Evolutionary conservation across 176 grass and related monocot species (phyloP).

Genomic region (Phoenix dactylifera): DNA sequence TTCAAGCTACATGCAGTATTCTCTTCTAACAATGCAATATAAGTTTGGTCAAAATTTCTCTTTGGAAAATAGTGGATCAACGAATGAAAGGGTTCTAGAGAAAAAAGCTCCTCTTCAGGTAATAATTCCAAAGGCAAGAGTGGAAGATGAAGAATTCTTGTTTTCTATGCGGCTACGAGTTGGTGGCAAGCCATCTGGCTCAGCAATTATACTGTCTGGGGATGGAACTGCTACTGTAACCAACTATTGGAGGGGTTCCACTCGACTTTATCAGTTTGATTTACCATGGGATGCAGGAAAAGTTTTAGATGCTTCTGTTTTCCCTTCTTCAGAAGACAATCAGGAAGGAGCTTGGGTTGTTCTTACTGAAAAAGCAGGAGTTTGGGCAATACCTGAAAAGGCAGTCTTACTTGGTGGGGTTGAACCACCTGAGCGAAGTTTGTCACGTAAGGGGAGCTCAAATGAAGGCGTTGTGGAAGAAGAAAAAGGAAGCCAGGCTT

Average conservation of each 20-base stretch:
- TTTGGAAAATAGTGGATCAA: slow-evolving; percentile 35
- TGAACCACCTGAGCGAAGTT: slow-evolving; percentile 90
- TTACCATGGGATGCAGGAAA: slow-evolving; percentile 91
- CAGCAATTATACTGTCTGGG: slow-evolving; percentile 77
- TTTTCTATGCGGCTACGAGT: slow-evolving; percentile 79
- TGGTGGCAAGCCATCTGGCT: slow-evolving; percentile 93
- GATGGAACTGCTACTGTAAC: slow-evolving; percentile 94
- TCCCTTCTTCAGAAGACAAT: slow-evolving; percentile 57
- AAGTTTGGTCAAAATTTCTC: slow-evolving; percentile 42
- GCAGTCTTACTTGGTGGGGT: slow-evolving; percentile 96
- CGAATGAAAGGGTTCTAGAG: slow-evolving; percentile 76
- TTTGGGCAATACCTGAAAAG: slow-evolving; percentile 97
- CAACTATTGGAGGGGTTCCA: slow-evolving; percentile 83
- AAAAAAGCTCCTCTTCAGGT: slow-evolving; percentile 89
- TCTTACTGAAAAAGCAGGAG: slow-evolving; percentile 85
- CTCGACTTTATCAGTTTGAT: slow-evolving; percentile 93
- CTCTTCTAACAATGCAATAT: slow-evolving; percentile 87
- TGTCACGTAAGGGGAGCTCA: slow-evolving; percentile 90
- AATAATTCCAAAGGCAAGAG: slow-evolving; percentile 89
- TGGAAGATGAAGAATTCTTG: slow-evolving; percentile 69
- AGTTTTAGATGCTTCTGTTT: slow-evolving; percentile 84
- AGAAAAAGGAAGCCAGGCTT: slow-evolving; percentile 56
- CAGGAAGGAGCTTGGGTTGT: slow-evolving; percentile 97
- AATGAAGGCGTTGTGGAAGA: slow-evolving; percentile 80
- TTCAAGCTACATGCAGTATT: slow-evolving; percentile 93